Base-by-base conservation (phyloP, 768 basidiomycete genomes). In the Daedaleopsis nitida region DNA sequence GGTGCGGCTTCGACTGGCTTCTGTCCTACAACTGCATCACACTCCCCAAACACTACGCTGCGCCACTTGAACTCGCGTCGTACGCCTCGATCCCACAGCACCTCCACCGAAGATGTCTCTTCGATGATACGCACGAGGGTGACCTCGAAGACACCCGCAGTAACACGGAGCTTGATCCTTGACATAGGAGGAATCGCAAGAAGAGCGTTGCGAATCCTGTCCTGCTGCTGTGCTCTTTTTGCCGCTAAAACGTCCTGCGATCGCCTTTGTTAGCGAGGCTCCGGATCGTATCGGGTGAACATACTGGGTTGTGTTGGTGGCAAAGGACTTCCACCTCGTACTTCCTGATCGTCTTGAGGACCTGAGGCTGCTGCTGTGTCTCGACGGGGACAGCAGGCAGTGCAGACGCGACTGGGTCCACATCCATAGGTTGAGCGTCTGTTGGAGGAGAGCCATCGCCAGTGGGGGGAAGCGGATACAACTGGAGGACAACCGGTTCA, bases 221-320 rank as follows among this genome's bases (percentile, higher is more conserved):
- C 87, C 60, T 88, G 85, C 69, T 91, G 92, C 48, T 80, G 83
- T 5, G 86, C 86, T 68, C 86, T 88, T 72, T 91, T 91, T 35
- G 83, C 83, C 45, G 91, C 89, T 27, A 89, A 83, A 56, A 91
- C 78, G 49, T 82, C 86, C 94, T 96, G 65, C 10, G 61, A 42
- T 35, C 17, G 23, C 11, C 21, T 14, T 21, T 13, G 27, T 47
- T 32, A 17, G 42, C 37, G 13, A 42, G 10, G 27, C 19, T 19
- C 35, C 17, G 35, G 32, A 32, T 27, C 5, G 44, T 16, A 8
- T 52, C 52, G 44, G 13, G 37, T 32, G 54, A 44, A 80, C 92
- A 64, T 71, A 96, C 95, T 10, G 94, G 94, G 68, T 97, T 98
- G 70, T 98, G 96, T 66, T 91, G 88, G 1, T 87, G 76, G 70